Conservation (phyloP, 768 basidiomycete genomes). For the Suillus decipiens region DNA sequence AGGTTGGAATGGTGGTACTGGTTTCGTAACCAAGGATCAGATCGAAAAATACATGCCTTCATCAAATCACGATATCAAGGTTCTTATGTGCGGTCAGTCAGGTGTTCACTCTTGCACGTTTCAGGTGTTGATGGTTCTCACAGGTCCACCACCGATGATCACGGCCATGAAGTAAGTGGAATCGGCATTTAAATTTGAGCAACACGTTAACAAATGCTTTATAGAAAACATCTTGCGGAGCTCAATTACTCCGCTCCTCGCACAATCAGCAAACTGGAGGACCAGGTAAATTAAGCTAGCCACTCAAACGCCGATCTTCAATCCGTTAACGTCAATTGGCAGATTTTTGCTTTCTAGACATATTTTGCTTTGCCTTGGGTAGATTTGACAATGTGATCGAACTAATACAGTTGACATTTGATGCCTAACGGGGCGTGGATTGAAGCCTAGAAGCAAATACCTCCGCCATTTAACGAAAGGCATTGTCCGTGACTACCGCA, state of each 20-base stretch:
- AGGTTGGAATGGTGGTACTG: constrained; percentile 85
- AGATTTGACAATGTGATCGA: neutral
- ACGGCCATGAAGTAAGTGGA: constrained; percentile 74
- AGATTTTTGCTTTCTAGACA: constrained; percentile 45
- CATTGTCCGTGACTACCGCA: neutral
- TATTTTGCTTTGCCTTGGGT: neutral
- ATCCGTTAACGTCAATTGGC: constrained; percentile 16
- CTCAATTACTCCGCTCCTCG: constrained; percentile 87
- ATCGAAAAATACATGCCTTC: constrained; percentile 82
- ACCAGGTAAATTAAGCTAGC: constrained; percentile 57
- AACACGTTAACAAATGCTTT: constrained; percentile 11
- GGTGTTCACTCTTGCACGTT: constrained; percentile 15
- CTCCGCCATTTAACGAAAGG: neutral
- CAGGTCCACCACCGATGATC: constrained; percentile 78
- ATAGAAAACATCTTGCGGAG: constrained; percentile 84
- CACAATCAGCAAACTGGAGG: constrained; percentile 89
- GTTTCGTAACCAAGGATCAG: constrained; percentile 92
- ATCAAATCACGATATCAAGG: constrained; percentile 66
- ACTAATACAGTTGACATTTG: neutral
- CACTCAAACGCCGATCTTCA: neutral
- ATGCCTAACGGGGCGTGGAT: neutral
- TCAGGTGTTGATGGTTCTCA: constrained; percentile 8
- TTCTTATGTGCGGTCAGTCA: constrained; percentile 82
- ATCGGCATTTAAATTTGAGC: neutral
- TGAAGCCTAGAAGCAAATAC: neutral